Evolutionary conservation across 441 rosid genomes (phyloP), one percentile per base, ranked within the genome.

Genomic region (Euphorbia corollata): DNA sequence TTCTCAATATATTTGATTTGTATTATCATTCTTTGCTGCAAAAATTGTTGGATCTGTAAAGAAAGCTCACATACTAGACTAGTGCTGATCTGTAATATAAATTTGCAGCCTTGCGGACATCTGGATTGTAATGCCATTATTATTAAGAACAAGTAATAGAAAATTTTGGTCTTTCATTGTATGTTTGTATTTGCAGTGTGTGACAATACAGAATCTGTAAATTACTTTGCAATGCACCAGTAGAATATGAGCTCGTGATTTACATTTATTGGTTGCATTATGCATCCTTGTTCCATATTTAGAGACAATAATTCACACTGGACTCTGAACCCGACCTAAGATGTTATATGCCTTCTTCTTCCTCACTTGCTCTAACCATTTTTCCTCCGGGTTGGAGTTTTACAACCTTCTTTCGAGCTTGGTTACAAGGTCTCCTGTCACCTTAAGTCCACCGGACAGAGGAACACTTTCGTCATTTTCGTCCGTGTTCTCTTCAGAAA

Each of bases 21-120:
- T 83, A 80, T 78, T 77, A 77, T 71, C 86, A 88, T 86, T 84
- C 81, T 82, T 88, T 78, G 70, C 39, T 58, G 53, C 61, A 68
- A 50, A 66, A 68, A 53, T 18, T 61, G 48, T 50, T 67, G 59
- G 53, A 41, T 61, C 6, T 55, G 51, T 63, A 8, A 6, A 2
- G 9, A 45, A 18, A 36, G 11, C 22, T 4, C 16, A 27, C 51
- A 57, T 67, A 66, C 59, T 15, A 9, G 12, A 9, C 2, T 34
- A 16, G 34, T 19, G 15, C n/a, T 39, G 32, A 1, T 27, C 32
- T 27, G 32, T 27, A 27, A 27, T 1, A 27, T 27, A 27, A 27
- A 27, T 27, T 27, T 4, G 32, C 1, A 59, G 18, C 45, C 6
- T 34, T 18, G 20, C 8, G n/a, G 45, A 16, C 5, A 32, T 19